Conservation (phyloP, 768 basidiomycete genomes). For the Rhodotorula toruloides region DNA sequence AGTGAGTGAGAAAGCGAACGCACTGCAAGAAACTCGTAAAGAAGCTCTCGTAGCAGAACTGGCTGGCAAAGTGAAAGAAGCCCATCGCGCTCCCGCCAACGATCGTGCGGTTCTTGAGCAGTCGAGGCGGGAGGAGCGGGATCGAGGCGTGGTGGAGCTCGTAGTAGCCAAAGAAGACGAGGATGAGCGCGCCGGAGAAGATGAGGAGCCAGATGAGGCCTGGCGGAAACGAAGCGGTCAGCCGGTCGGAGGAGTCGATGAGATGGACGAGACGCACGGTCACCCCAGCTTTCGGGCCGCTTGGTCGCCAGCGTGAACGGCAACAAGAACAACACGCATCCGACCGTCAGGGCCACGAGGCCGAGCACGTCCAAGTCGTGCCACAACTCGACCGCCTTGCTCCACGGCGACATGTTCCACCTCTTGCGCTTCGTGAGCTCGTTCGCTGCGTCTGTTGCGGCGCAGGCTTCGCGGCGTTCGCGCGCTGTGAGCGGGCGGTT, state of each 20-base stretch:
- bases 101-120: conserved; percentile 37
- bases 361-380: conserved; percentile 38
- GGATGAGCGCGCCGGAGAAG: conserved; percentile 26
- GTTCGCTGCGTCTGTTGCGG: conserved; percentile 12
- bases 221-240: not conserved
- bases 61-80: conserved; percentile 40
- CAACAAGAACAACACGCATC: conserved; percentile 34
- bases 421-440: conserved; percentile 26
- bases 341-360: conserved; percentile 28
- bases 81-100: conserved; percentile 36
- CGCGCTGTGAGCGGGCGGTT: not conserved
- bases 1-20: not conserved
- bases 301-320: conserved; percentile 39
- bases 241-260: no score
- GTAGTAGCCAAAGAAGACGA: conserved; percentile 39
- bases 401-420: conserved; percentile 24
- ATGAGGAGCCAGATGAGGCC: conserved; percentile 28
- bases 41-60: conserved; percentile 43
- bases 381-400: conserved; percentile 31
- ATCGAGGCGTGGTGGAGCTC: conserved; percentile 29
- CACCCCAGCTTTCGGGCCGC: conserved; percentile 26
- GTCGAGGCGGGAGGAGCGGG: conserved; percentile 39
- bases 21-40: conserved; percentile 43
- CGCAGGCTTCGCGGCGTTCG: not conserved
- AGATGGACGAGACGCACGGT: conserved; percentile 30